phyloP scores from a whole-genome alignment of 192 early-diverging fungal species.

The Physocladia obscura region DNA sequence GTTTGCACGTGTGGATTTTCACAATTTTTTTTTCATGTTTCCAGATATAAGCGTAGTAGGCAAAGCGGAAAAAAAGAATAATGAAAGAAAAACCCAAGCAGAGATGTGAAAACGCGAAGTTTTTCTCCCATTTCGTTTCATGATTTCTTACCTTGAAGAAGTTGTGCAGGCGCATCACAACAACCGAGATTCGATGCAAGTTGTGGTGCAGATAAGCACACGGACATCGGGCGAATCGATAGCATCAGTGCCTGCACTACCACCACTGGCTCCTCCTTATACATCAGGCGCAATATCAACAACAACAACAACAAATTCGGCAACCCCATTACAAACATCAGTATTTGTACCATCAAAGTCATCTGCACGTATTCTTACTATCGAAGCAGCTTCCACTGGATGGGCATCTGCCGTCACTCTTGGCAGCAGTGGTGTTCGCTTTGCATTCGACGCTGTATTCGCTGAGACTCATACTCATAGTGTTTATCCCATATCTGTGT shows the following conservation, averaged over 20 bases:
- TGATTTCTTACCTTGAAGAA: neutral
- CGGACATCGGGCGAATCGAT: neutral
- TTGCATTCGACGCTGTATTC: neutral
- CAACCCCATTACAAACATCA: neutral
- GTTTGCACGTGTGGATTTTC: no score
- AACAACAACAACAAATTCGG: neutral
- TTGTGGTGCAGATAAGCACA: neutral
- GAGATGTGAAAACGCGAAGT: neutral
- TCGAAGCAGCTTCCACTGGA: neutral
- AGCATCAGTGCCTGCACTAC: neutral
- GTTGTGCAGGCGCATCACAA: neutral
- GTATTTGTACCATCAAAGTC: neutral
- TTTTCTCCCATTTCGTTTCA: neutral
- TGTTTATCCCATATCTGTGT: neutral
- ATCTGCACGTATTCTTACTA: neutral
- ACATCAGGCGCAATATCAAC: neutral
- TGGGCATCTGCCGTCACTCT: neutral
- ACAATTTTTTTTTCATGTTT: no score
- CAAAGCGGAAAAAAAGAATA: neutral
- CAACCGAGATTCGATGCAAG: neutral
- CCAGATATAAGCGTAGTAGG: neutral
- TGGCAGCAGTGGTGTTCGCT: neutral
- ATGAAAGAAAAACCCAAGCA: neutral
- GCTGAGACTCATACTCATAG: neutral
- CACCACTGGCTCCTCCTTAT: neutral